Evolutionary conservation across 768 basidiomycete genomes (phyloP).

Genomic region (Hydnum rufescens): DNA sequence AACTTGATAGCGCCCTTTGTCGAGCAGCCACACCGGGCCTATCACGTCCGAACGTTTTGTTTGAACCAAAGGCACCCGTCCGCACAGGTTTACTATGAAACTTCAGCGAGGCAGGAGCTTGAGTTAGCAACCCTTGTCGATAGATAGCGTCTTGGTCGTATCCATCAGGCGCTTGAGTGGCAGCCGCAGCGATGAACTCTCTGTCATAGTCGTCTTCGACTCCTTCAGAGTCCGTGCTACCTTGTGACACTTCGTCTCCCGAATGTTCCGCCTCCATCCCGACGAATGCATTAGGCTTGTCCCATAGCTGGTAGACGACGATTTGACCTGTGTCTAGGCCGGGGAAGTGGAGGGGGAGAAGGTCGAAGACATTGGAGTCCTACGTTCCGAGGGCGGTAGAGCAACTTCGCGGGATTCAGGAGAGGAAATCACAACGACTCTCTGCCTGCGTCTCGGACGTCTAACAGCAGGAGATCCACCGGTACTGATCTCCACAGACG

Average conservation of each 20-base stretch:
- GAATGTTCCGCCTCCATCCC: conserved; percentile 62
- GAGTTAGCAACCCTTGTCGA: conserved; percentile 52
- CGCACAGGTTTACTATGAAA: conserved; percentile 37
- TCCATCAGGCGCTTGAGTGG: conserved; percentile 47
- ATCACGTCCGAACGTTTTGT: conserved; percentile 15
- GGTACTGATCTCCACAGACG: too few species aligned
- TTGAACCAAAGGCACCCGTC: conserved; percentile 12
- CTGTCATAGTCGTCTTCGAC: conserved; percentile 46
- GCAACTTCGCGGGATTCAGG: too few species aligned
- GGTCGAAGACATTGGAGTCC: neutral
- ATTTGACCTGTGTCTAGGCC: conserved; percentile 2
- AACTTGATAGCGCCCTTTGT: conserved; percentile 29
- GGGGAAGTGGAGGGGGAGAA: conserved; percentile 3
- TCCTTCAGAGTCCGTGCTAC: conserved; percentile 34
- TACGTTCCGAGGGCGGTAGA: neutral
- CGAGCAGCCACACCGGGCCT: neutral
- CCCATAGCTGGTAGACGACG: too few species aligned
- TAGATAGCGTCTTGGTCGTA: conserved; percentile 60
- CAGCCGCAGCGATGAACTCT: conserved; percentile 40
- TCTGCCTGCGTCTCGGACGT: neutral
- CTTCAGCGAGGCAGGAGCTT: conserved; percentile 30
- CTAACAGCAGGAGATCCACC: too few species aligned
- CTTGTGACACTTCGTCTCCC: conserved; percentile 55
- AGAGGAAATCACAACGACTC: neutral
- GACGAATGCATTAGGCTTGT: conserved; percentile 21